A percentile compares a stretch with the other conserved stretches of the same genome.
These are phyloP conservation scores for Pseudopyrenochaeta lycopersici DNA, from an alignment of 2,329 filamentous ascomycete genomes.

Conservation along the genomic window DNA sequence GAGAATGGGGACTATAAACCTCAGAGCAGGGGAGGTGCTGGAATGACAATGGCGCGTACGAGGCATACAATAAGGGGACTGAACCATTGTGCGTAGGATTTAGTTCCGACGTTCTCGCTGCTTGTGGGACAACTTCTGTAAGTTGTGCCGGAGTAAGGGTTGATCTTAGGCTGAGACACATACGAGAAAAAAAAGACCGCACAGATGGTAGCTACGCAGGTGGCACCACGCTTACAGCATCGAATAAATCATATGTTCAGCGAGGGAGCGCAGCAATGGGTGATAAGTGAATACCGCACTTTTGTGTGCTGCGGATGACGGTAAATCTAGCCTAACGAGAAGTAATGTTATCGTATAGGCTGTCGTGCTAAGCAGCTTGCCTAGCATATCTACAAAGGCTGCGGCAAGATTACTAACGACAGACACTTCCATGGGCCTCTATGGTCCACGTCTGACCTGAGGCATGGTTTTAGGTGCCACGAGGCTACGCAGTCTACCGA, in stretches of 20 bases:
- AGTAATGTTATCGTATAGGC: not conserved
- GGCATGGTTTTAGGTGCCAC: not conserved
- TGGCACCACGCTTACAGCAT: not conserved
- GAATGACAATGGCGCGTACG: not conserved
- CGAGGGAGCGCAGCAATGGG: not conserved
- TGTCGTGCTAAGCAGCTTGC: not conserved
- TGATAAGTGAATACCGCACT: not conserved
- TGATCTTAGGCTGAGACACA: not conserved
- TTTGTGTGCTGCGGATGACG: not conserved
- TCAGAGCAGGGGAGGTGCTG: not conserved
- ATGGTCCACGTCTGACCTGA: not conserved
- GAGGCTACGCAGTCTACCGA: no score
- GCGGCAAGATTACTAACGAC: not conserved
- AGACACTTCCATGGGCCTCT: not conserved
- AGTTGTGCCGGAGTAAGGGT: not conserved
- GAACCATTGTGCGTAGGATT: not conserved
- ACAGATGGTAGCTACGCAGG: not conserved
- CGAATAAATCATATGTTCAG: not conserved
- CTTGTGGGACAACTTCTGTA: not conserved
- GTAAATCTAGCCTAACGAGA: not conserved
- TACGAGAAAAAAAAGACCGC: not conserved
- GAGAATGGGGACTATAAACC: not conserved
- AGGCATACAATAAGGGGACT: not conserved
- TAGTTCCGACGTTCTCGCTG: not conserved
- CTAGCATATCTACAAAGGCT: not conserved